Conservation (phyloP, 345 rosid species). For the Viola odorata region DNA sequence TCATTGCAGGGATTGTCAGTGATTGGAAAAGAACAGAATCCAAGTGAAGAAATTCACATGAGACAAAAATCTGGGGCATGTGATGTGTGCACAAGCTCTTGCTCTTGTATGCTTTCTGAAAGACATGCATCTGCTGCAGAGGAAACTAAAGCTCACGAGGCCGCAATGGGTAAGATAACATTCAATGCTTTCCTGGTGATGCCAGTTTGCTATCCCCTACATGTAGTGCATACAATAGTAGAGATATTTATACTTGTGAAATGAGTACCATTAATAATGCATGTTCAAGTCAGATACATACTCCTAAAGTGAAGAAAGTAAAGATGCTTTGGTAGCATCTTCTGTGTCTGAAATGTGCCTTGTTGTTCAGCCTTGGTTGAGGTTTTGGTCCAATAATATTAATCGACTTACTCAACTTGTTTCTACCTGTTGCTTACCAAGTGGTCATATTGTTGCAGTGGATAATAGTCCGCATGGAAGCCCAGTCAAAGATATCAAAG, state of each 20-base stretch:
- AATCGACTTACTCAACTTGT: slow-evolving; percentile 4
- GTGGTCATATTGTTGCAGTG: slow-evolving; percentile 3
- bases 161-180: slow-evolving; percentile 14
- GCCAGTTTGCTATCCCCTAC: slow-evolving; percentile 9
- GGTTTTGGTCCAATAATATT: slow-evolving; percentile 2
- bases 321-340: slow-evolving; percentile 11
- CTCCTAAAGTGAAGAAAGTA: slow-evolving; percentile 19
- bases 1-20: slow-evolving; percentile 11
- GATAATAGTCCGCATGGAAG: slow-evolving; percentile 7
- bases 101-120: slow-evolving; percentile 8
- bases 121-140: slow-evolving; percentile 12
- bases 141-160: slow-evolving; percentile 10
- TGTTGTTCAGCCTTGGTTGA: slow-evolving; percentile 11
- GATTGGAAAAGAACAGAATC: not conserved
- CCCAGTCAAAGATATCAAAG: slow-evolving; percentile 5
- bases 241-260: slow-evolving; percentile 18
- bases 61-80: slow-evolving; percentile 12
- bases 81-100: not conserved
- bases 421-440: slow-evolving; percentile 2
- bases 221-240: slow-evolving; percentile 5
- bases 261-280: slow-evolving; percentile 21
- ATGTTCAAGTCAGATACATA: slow-evolving; percentile 25
- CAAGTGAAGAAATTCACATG: slow-evolving; percentile 7
- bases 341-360: slow-evolving; percentile 6
- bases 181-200: slow-evolving; percentile 3